These are phyloP conservation scores for Insectozyma bohioensis DNA, from an alignment of 1,139 yeast species.

Conservation along the genomic window DNA sequence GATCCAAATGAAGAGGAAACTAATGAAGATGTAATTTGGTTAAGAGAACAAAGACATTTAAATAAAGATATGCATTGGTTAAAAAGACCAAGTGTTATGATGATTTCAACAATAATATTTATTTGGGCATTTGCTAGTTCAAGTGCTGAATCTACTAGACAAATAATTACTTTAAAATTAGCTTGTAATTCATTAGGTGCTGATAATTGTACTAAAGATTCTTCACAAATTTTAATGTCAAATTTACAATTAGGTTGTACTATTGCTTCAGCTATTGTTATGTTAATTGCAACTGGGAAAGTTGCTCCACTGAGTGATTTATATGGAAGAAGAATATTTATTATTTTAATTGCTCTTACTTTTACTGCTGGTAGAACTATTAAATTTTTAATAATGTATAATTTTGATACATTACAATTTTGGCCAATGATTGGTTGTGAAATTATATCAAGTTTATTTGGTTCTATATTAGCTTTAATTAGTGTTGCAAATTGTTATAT, in stretches of 20 bases:
- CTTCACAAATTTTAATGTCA: conserved; percentile 37
- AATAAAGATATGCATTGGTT: conserved; percentile 38
- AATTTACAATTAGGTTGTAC: conserved; percentile 33
- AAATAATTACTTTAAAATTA: conserved; percentile 33
- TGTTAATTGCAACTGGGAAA: conserved; percentile 43
- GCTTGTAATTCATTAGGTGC: conserved; percentile 33
- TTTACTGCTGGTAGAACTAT: conserved; percentile 26
- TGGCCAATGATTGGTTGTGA: conserved; percentile 34
- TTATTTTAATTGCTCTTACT: conserved; percentile 33
- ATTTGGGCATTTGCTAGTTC: conserved; percentile 28
- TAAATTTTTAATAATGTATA: conserved; percentile 30
- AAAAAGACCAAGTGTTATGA: conserved; percentile 33
- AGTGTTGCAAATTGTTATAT: conserved; percentile 61
- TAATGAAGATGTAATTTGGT: conserved; percentile 40
- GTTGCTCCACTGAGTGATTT: conserved; percentile 65
- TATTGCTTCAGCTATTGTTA: conserved; percentile 27
- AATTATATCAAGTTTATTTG: conserved; percentile 49
- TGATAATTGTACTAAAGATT: conserved; percentile 29
- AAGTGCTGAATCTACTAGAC: conserved; percentile 35
- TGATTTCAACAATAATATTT: conserved; percentile 29
- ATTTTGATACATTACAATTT: conserved; percentile 30
- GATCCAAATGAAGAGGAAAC: conserved; percentile 27
- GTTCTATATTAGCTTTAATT: conserved; percentile 51
- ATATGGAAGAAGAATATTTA: conserved; percentile 55
- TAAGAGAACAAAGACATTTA: conserved; percentile 35